Conservation (phyloP, 345 rosid genomes). For the Populus euphratica region DNA sequence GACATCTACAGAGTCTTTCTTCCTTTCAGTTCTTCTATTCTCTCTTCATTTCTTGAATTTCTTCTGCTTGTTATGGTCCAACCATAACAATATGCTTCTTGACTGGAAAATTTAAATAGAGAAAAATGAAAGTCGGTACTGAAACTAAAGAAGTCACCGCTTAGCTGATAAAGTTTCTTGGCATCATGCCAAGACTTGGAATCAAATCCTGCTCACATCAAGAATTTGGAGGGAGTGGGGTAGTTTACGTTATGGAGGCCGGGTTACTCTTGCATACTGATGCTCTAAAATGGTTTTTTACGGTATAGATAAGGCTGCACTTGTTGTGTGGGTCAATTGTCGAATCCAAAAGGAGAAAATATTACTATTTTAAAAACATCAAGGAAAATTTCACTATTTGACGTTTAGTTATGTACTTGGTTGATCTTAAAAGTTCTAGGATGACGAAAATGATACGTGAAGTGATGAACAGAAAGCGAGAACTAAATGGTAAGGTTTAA, state of each 20-base stretch:
- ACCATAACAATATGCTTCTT: neutral
- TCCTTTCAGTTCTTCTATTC: no score
- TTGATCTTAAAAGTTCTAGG: neutral
- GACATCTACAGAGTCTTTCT: no score
- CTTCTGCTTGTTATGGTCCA: no score
- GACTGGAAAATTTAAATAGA: neutral
- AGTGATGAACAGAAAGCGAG: slow-evolving; percentile 1
- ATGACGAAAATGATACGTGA: neutral
- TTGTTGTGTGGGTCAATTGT: neutral
- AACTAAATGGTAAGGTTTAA: slow-evolving; percentile 10
- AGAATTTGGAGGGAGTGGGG: no score
- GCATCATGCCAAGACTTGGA: no score
- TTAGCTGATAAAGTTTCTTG: neutral
- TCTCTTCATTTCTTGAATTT: no score
- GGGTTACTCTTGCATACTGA: no score
- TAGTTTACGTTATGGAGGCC: no score
- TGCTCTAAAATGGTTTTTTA: no score
- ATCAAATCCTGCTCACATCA: no score
- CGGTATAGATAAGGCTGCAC: no score
- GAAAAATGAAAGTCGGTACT: neutral
- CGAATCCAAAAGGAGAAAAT: neutral
- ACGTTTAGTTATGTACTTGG: neutral
- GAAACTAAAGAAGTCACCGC: neutral
- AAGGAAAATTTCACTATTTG: no score
- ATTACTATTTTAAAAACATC: neutral